Evolutionary conservation across 495 filamentous ascomycete genomes (phyloP), one percentile per base, ranked within the genome.

Genomic region (Cenococcum geophilum): DNA sequence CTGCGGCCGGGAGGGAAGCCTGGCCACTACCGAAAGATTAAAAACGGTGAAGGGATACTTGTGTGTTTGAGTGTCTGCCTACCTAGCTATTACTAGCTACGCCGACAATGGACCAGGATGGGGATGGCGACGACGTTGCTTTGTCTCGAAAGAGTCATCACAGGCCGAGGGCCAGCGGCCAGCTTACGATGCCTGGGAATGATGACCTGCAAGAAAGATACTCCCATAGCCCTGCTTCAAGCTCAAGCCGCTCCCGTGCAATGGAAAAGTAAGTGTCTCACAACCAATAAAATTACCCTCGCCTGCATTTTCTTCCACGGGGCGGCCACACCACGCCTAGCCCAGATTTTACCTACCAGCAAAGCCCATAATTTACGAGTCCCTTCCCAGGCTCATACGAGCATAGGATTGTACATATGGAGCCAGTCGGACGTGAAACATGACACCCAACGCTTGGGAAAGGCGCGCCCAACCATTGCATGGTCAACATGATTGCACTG

Each of bases 51-150:
- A 32, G 27, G 27, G 27, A 32, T 32, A 2, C 27, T 6, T 32
- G 27, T 32, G 27, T 32, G 27, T 6, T 2, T 6, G 27, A 3
- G 27, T 32, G 27, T 32, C 27, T 32, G 27, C 27, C 27, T 32
- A 6, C 27, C 27, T 32, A 32, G 3, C 27, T 32, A 32, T 6
- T 32, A 32, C 27, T 32, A 32, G 27, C 27, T 49, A 22, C 45
- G 45, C 45, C 45, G 45, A 49, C 22, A 49, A 49, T 18, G 45
- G 45, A 49, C 45, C 45, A 14, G 45, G 18, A 49, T 49, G 45
- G 16, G 45, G 45, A 32, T 32, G 27, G 27, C 27, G 27, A 32
- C 27, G 27, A 32, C 27, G 27, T 32, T 32, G 27, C 27, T 32
- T 32, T 32, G 27, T 32, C 27, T 32, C 27, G 27, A 32, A 32